Percentiles rank a stretch among this genome's conserved stretches.
phyloP scores from a whole-genome alignment of 2,329 filamentous ascomycete species.

The Aureobasidium melanogenum region DNA sequence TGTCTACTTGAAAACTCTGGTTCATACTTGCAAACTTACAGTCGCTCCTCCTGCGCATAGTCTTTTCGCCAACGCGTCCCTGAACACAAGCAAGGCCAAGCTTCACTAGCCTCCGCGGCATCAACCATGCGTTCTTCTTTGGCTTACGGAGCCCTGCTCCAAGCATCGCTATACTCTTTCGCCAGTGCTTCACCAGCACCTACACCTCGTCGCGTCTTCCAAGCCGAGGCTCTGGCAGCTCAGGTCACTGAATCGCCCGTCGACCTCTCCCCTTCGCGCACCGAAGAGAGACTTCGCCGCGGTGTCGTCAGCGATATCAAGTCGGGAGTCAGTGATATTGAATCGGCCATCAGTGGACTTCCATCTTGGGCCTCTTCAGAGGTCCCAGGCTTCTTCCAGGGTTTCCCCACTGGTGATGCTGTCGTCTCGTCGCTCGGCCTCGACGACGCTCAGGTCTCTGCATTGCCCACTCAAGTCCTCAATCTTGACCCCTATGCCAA shows the following conservation, averaged over 20 bases:
- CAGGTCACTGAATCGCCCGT: conserved; percentile 41
- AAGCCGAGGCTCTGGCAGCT: conserved; percentile 28
- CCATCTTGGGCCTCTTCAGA: conserved; percentile 53
- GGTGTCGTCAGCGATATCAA: conserved; percentile 44
- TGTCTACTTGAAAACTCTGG: neutral
- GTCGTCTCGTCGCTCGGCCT: conserved; percentile 48
- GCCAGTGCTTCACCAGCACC: conserved; percentile 18
- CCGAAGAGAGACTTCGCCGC: conserved; percentile 35
- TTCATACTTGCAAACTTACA: neutral
- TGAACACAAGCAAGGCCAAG: conserved; percentile 7
- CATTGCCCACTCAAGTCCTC: conserved; percentile 59
- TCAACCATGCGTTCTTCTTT: conserved; percentile 9
- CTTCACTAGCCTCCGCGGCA: neutral
- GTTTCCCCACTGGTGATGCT: conserved; percentile 46
- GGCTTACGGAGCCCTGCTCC: conserved; percentile 10
- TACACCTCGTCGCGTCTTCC: conserved; percentile 7
- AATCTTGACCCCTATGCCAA: conserved; percentile 63
- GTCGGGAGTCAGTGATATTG: conserved; percentile 28
- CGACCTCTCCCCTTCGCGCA: conserved; percentile 31
- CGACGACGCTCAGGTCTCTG: conserved; percentile 48
- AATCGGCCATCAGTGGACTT: conserved; percentile 36
- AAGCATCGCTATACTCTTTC: conserved; percentile 15
- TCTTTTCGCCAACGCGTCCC: neutral
- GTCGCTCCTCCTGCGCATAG: neutral
- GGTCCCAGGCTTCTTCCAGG: conserved; percentile 59